Conservation (phyloP, 192 early-diverging fungal genomes). For the Entomortierella lignicola region DNA sequence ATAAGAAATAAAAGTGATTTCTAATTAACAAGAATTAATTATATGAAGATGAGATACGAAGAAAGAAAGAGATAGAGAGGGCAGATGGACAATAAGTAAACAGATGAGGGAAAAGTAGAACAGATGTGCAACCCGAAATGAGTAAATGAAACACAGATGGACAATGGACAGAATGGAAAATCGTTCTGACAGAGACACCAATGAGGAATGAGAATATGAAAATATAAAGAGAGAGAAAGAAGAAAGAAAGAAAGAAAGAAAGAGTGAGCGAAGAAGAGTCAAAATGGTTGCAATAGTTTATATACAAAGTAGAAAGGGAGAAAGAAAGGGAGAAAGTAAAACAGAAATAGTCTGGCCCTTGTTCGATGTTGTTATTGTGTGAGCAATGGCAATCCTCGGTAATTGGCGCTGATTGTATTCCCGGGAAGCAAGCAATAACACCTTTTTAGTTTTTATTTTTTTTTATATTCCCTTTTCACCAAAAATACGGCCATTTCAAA, state of each 20-base stretch:
- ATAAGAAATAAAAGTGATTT: background rate
- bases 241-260: background rate
- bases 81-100: background rate
- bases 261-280: background rate
- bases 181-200: too few species aligned
- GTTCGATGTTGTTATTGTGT: background rate
- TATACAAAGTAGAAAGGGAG: background rate
- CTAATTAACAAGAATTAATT: background rate
- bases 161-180: background rate
- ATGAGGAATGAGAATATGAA: background rate
- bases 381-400: slow-evolving; percentile 11
- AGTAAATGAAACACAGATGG: slow-evolving; percentile 1
- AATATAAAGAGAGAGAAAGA: background rate
- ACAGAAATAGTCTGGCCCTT: background rate
- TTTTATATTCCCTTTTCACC: background rate
- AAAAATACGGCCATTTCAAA: too few species aligned
- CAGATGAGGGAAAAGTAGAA: background rate
- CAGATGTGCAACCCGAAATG: background rate
- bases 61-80: background rate
- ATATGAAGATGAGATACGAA: background rate
- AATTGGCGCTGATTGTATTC: background rate
- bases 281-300: too few species aligned
- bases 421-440: background rate
- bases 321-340: background rate
- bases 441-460: background rate